phyloP scores from a whole-genome alignment of 2,329 filamentous ascomycete genomes.

The Neopestalotiopsis sp. region DNA sequence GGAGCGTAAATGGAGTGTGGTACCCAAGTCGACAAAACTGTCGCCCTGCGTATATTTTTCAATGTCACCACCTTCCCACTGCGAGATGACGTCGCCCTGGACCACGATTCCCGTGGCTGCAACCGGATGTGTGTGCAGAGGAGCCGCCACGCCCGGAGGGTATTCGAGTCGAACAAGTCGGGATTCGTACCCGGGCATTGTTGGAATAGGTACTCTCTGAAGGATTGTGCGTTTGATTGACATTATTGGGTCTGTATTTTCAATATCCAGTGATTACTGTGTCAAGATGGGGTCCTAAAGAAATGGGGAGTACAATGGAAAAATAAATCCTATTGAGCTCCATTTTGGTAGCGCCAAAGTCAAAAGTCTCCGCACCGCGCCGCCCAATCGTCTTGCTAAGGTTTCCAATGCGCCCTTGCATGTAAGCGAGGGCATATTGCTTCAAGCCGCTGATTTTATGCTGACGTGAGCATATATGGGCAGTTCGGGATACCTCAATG shows the following conservation, averaged over 20 bases:
- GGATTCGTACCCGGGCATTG: neutral
- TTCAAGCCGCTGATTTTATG: too few species aligned
- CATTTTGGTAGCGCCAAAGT: too few species aligned
- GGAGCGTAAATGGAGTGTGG: neutral
- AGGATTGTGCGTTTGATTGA: neutral
- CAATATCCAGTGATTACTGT: too few species aligned
- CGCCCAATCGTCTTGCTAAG: too few species aligned
- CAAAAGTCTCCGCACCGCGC: too few species aligned
- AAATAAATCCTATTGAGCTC: too few species aligned
- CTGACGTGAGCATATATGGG: too few species aligned
- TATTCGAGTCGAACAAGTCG: neutral
- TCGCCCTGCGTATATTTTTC: neutral
- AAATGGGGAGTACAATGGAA: too few species aligned
- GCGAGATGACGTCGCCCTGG: neutral
- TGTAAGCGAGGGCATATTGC: too few species aligned
- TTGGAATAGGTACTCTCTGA: neutral
- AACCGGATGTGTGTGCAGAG: neutral
- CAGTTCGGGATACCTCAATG: too few species aligned
- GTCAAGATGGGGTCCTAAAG: too few species aligned
- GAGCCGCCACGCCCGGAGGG: neutral
- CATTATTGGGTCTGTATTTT: neutral
- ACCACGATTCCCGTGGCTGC: neutral
- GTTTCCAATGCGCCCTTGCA: too few species aligned
- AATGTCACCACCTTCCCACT: neutral
- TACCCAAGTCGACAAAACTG: neutral